A percentile compares a stretch with the other conserved stretches of the same genome.
These are phyloP conservation scores for Schwanniomyces occidentalis DNA, from an alignment of 805 yeast genomes.

Conservation along the genomic window DNA sequence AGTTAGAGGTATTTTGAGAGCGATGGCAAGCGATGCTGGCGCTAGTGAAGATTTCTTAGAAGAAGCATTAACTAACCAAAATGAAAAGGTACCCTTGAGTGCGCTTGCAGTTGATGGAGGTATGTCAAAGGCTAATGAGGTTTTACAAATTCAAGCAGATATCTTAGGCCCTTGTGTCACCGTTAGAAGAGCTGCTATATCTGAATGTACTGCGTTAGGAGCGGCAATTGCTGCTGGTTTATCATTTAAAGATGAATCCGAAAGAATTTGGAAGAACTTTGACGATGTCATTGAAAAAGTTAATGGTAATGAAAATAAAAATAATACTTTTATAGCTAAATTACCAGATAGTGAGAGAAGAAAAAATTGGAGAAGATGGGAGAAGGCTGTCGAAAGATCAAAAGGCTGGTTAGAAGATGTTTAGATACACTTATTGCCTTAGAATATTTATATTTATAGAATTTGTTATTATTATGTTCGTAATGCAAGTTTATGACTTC, in stretches of 20 bases:
- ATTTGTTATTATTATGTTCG: no score
- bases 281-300: constrained; percentile 59
- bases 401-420: constrained; percentile 69
- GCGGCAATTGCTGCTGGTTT: constrained; percentile 96
- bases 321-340: constrained; percentile 35
- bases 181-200: constrained; percentile 75
- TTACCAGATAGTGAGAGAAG: constrained; percentile 61
- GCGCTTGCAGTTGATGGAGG: constrained; percentile 89
- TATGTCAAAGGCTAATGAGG: constrained; percentile 86
- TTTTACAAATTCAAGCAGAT: constrained; percentile 92
- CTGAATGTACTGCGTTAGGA: constrained; percentile 94
- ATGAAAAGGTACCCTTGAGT: constrained; percentile 47
- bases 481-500: constrained; percentile 4
- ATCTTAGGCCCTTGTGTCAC: constrained; percentile 84
- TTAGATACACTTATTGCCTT: no score
- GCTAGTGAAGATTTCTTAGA: constrained; percentile 59
- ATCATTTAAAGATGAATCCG: constrained; percentile 45
- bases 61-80: constrained; percentile 46
- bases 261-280: constrained; percentile 72
- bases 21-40: constrained; percentile 86
- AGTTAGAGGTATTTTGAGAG: constrained; percentile 84
- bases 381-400: constrained; percentile 78
- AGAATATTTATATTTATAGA: no score
- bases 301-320: constrained; percentile 26
- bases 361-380: constrained; percentile 74